Percentiles rank a stretch among this genome's conserved stretches.
Evolutionary conservation across 2,329 filamentous ascomycete genomes (phyloP).

Genomic region (Lasiodiplodia hormozganensis): DNA sequence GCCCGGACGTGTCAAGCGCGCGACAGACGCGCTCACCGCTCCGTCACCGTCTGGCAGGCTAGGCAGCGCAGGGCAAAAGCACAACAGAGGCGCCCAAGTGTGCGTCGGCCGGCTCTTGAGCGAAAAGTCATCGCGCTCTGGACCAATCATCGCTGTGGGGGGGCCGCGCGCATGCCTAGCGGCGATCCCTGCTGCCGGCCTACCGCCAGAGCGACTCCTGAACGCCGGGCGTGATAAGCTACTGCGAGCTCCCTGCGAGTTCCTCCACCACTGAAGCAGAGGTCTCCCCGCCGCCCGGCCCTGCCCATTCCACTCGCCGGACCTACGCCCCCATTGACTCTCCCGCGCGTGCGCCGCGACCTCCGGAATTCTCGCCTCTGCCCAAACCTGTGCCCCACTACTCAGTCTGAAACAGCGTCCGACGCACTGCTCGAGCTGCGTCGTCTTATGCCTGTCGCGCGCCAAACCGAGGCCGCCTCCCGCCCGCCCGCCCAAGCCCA

Average conservation of each 20-base stretch:
- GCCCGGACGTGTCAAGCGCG: background rate
- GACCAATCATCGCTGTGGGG: slow-evolving; percentile 22
- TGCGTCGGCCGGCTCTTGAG: background rate
- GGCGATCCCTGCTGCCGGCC: slow-evolving; percentile 25
- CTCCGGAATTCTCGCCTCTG: slow-evolving; percentile 2
- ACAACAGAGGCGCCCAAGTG: slow-evolving; percentile 11
- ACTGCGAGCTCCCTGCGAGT: slow-evolving; percentile 14
- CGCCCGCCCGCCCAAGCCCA: slow-evolving; percentile 19
- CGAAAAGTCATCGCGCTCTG: slow-evolving; percentile 5
- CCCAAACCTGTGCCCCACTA: slow-evolving; percentile 9
- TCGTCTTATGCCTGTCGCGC: slow-evolving; percentile 27
- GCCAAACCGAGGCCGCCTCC: slow-evolving; percentile 23
- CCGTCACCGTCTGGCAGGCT: background rate
- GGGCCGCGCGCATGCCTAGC: slow-evolving; percentile 20
- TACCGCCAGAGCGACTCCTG: slow-evolving; percentile 27
- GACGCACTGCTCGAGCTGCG: slow-evolving; percentile 20
- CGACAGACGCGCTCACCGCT: slow-evolving; percentile 15
- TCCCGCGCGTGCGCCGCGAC: background rate
- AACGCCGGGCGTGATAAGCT: slow-evolving; percentile 23
- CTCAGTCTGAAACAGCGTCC: slow-evolving; percentile 20
- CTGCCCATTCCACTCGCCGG: background rate
- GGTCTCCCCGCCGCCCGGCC: slow-evolving; percentile 17
- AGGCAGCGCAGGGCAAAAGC: slow-evolving; percentile 2
- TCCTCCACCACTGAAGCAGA: slow-evolving; percentile 2
- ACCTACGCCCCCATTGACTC: slow-evolving; percentile 11